phyloP scores from a whole-genome alignment of 139 green algal species.

The Tetraselmis striata region DNA sequence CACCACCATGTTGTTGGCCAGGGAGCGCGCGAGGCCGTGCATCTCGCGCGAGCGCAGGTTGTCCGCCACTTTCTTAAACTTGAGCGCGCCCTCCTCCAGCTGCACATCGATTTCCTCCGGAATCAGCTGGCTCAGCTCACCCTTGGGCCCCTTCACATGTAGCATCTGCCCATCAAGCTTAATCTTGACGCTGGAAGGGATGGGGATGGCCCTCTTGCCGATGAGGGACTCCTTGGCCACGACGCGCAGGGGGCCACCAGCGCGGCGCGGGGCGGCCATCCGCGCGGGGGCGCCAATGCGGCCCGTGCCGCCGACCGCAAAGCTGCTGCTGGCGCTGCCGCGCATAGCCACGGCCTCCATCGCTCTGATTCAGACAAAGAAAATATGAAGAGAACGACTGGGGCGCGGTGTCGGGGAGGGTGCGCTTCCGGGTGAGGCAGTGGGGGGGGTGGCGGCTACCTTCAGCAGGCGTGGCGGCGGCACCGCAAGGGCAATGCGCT shows the following conservation, averaged over 20 bases:
- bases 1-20: conserved; percentile 89
- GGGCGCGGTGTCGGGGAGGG: too few relatives aligned
- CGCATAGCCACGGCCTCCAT: background rate
- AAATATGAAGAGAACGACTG: too few relatives aligned
- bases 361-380: too few relatives aligned
- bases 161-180: conserved; percentile 51
- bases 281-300: background rate
- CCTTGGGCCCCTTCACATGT: conserved; percentile 53
- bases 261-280: background rate
- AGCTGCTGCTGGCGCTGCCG: background rate
- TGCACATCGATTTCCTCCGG: background rate
- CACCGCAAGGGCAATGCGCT: too few relatives aligned
- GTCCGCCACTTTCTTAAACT: conserved; percentile 13
- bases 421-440: too few relatives aligned
- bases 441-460: too few relatives aligned
- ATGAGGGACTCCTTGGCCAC: conserved; percentile 78
- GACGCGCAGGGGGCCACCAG: background rate
- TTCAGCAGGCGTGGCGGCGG: too few relatives aligned
- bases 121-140: conserved; percentile 44
- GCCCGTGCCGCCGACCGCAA: background rate
- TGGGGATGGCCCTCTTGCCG: conserved; percentile 67
- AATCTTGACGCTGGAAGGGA: conserved; percentile 76
- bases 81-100: conserved; percentile 9
- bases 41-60: conserved; percentile 5
- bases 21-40: conserved; percentile 29